Percentiles rank a stretch among this genome's conserved stretches.
Evolutionary conservation across 345 rosid genomes (phyloP).

Genomic region (Populus pruinosa): DNA sequence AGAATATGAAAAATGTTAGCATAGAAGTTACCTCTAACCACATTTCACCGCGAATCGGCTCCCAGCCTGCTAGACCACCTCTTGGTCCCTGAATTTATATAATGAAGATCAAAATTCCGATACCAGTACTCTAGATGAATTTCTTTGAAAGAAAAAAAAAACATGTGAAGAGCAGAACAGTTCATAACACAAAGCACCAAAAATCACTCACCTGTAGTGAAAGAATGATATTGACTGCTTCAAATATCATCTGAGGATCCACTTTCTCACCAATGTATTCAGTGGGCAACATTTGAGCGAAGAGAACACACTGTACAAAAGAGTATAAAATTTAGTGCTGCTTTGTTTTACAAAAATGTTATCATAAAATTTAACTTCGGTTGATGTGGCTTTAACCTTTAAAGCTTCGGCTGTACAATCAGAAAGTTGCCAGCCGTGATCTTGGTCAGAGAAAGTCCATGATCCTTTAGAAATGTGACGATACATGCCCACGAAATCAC

Average conservation of each 20-base stretch:
- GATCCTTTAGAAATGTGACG: constrained; percentile 50
- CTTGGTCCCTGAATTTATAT: constrained; percentile 35
- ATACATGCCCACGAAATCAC: constrained; percentile 34
- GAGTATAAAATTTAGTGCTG: not conserved
- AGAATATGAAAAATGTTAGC: not conserved
- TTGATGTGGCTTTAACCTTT: constrained; percentile 15
- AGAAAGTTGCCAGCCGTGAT: constrained; percentile 55
- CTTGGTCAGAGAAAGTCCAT: constrained; percentile 50
- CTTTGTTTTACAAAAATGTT: not conserved
- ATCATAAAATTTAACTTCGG: no score
- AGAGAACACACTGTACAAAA: constrained; percentile 10
- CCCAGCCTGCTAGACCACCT: constrained; percentile 65
- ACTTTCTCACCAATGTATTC: constrained; percentile 48
- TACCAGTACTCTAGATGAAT: not conserved
- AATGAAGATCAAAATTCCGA: not conserved
- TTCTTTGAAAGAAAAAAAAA: no score
- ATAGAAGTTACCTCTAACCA: constrained; percentile 47
- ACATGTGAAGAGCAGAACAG: not conserved
- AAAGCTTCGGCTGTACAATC: constrained; percentile 47
- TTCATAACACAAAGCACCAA: not conserved
- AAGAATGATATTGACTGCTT: constrained; percentile 51
- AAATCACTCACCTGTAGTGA: constrained; percentile 40
- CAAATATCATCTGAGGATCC: constrained; percentile 40
- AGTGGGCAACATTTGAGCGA: constrained; percentile 3
- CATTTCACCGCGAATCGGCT: constrained; percentile 45